These are phyloP conservation scores for Penicillium antarcticum DNA, from an alignment of 495 filamentous ascomycete genomes.

Conservation along the genomic window DNA sequence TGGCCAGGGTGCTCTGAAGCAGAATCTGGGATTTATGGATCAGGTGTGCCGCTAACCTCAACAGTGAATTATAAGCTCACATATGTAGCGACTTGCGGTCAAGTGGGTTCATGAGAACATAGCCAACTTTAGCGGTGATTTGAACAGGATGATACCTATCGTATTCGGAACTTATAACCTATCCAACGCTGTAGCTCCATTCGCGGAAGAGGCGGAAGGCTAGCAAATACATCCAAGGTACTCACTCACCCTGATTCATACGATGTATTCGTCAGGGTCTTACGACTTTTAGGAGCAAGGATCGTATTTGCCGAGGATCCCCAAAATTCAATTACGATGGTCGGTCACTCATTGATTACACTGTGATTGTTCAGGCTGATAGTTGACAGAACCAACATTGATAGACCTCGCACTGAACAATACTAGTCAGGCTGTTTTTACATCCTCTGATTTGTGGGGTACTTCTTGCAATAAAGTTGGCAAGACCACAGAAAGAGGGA, in stretches of 20 bases:
- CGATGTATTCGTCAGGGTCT: not conserved
- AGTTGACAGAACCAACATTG: not conserved
- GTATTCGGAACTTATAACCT: constrained; percentile 38
- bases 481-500: too few relatives aligned
- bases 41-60: constrained; percentile 12
- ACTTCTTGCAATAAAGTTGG: not conserved
- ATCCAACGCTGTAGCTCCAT: not conserved
- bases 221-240: constrained; percentile 22
- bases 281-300: constrained; percentile 34
- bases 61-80: not conserved
- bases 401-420: constrained; percentile 1
- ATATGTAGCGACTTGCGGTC: constrained; percentile 27
- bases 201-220: constrained; percentile 1
- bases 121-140: constrained; percentile 35
- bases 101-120: constrained; percentile 36
- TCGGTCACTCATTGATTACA: not conserved
- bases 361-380: not conserved
- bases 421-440: not conserved
- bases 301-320: constrained; percentile 48
- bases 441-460: not conserved
- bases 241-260: not conserved
- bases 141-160: constrained; percentile 35
- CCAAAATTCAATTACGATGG: constrained; percentile 14
- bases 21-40: constrained; percentile 34
- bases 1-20: constrained; percentile 10